Conservation (phyloP, 805 yeast species). For the Hanseniaspora guilliermondii region DNA sequence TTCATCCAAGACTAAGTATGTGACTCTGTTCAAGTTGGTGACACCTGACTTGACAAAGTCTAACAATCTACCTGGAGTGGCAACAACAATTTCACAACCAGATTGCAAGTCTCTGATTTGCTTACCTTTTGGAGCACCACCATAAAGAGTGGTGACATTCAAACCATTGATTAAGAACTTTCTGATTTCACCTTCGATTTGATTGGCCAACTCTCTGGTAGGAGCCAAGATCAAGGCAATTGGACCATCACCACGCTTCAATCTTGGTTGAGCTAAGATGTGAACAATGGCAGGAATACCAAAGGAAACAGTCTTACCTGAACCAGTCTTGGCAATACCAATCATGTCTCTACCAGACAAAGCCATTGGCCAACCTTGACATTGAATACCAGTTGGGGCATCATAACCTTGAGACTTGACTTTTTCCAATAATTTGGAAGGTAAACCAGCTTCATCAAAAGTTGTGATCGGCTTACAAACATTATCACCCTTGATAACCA, state of each 20-base stretch:
- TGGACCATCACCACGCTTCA: constrained; percentile 93
- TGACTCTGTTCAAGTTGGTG: constrained; percentile 90
- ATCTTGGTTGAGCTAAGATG: constrained; percentile 93
- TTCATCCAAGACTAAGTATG: constrained; percentile 94
- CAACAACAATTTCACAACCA: constrained; percentile 92
- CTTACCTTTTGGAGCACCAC: constrained; percentile 98
- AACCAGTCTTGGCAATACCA: constrained; percentile 98
- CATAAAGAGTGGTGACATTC: constrained; percentile 94
- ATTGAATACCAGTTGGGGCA: constrained; percentile 89
- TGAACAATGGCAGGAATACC: constrained; percentile 95
- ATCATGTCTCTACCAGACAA: constrained; percentile 96
- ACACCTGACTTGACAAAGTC: constrained; percentile 93
- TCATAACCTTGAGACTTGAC: constrained; percentile 87
- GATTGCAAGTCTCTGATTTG: constrained; percentile 91
- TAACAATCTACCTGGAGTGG: constrained; percentile 97
- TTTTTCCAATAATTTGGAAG: constrained; percentile 80
- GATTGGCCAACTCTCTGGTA: constrained; percentile 97
- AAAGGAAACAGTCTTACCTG: constrained; percentile 95
- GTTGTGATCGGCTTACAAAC: constrained; percentile 88
- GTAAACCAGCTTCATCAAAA: constrained; percentile 97
- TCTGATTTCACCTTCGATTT: constrained; percentile 89
- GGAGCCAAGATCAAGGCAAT: constrained; percentile 92
- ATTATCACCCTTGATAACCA: constrained; percentile 71
- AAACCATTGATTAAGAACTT: constrained; percentile 84
- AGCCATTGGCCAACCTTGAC: constrained; percentile 99